Conservation (phyloP, 495 filamentous ascomycete genomes). For the Penicillium diatomitis region DNA sequence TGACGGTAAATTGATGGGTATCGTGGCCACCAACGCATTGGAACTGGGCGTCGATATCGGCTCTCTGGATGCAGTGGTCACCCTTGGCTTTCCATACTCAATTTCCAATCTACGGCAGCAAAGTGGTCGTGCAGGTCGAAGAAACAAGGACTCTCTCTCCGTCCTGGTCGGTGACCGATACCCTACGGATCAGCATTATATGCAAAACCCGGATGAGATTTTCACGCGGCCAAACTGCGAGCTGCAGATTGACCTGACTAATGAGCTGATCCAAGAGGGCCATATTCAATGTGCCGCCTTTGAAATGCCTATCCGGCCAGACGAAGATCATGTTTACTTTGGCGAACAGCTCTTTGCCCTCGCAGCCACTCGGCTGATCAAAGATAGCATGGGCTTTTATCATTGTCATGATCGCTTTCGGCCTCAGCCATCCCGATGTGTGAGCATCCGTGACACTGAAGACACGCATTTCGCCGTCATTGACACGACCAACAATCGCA, state of each 20-base stretch:
- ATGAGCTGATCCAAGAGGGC: slow-evolving; percentile 84
- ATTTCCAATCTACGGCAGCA: slow-evolving; percentile 93
- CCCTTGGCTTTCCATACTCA: slow-evolving; percentile 88
- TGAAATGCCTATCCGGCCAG: slow-evolving; percentile 81
- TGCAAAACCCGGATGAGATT: slow-evolving; percentile 94
- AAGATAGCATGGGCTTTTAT: slow-evolving; percentile 70
- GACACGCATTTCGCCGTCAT: slow-evolving; percentile 90
- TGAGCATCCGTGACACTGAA: slow-evolving; percentile 86
- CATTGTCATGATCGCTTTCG: slow-evolving; percentile 85
- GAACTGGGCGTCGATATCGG: slow-evolving; percentile 96
- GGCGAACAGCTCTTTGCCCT: slow-evolving; percentile 62
- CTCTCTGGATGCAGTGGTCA: slow-evolving; percentile 87
- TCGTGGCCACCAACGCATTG: slow-evolving; percentile 87
- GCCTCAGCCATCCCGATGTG: slow-evolving; percentile 70
- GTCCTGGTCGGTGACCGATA: slow-evolving; percentile 88
- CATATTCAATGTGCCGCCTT: slow-evolving; percentile 94
- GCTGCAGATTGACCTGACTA: slow-evolving; percentile 81
- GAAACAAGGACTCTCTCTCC: slow-evolving; percentile 90
- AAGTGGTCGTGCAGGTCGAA: slow-evolving; percentile 82
- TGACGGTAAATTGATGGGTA: slow-evolving; percentile 84
- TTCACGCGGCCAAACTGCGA: slow-evolving; percentile 87
- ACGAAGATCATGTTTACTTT: slow-evolving; percentile 72
- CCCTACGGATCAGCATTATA: slow-evolving; percentile 90
- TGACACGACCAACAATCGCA: slow-evolving; percentile 73
- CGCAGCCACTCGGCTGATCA: slow-evolving; percentile 65